Base-by-base conservation (phyloP, 2,329 filamentous ascomycete genomes). In the Lasiodiplodia gonubiensis region DNA sequence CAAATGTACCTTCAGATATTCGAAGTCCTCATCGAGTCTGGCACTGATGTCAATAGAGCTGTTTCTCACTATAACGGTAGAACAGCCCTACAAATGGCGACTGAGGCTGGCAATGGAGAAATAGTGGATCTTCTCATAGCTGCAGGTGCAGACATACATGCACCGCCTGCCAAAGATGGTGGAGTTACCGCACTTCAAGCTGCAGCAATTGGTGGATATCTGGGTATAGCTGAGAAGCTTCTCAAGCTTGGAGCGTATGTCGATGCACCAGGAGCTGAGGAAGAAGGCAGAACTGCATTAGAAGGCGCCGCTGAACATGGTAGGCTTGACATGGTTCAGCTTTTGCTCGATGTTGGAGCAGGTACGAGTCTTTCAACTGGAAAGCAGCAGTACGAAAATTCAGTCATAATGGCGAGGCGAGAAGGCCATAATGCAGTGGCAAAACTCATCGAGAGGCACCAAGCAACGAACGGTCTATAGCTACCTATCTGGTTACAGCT, bases 281-380 rank as follows among this genome's bases (percentile, higher is more conserved):
- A 52, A 0, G 61, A 73, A 4, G 75, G 75, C 30, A 61, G 71
- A 21, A 74, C 75, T 1, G 73, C 75, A 2, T 60, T 77, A 10
- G 70, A 74, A 66, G 75, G 71, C 7, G 74, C 75, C 6, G 73
- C 75, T 35, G 72, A 76, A 57, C 55, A 72, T 18, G 75, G 74
- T 23, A 71, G 72, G 11, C 70, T 77, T 25, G 75, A 76, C 54
- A 73, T 73, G 70, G 53, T 76, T 16, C 69, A 75, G 37, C 61
- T 76, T 48, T 71, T 77, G 21, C 65, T 77, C 10, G 60, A 75
- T 14, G 65, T 69, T 25, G 73, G 72, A 23, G 74, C 70, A 2
- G 63, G 23, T 63, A 11, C 12, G n/a, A 51, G 59, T 14, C 25
- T 39, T 6, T 1, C 30, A 0, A 21, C 51, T 23, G 59, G 42